These are phyloP conservation scores for Reutealis trisperma DNA, from an alignment of 345 rosid species.

Conservation along the genomic window DNA sequence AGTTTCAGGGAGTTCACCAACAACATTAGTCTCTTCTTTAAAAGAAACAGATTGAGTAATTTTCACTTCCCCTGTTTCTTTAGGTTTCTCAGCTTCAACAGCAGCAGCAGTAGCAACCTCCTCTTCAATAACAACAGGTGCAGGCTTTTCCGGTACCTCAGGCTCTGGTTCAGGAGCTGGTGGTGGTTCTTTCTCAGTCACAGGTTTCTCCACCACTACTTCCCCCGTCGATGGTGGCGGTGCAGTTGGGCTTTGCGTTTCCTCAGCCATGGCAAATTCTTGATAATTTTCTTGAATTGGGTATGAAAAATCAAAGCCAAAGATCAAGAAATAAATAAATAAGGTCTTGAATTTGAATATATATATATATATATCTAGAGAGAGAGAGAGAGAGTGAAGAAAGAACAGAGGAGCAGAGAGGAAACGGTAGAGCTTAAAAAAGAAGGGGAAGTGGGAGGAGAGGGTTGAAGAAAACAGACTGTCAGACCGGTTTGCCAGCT, in stretches of 20 bases:
- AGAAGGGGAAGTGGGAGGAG: constrained; percentile 17
- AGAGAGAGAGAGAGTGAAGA: background rate
- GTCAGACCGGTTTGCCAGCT: constrained; percentile 40
- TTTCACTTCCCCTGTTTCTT: constrained; percentile 11
- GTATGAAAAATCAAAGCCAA: too few relatives aligned
- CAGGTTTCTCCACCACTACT: constrained; percentile 31
- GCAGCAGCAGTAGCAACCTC: background rate
- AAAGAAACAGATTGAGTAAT: constrained; percentile 19
- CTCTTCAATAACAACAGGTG: background rate
- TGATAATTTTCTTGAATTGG: background rate
- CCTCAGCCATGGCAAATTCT: constrained; percentile 43
- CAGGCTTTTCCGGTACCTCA: constrained; percentile 11
- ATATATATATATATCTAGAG: background rate
- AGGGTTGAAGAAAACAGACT: constrained; percentile 25
- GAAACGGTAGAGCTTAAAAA: constrained; percentile 2
- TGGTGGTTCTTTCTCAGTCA: constrained; percentile 34
- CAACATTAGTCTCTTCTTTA: constrained; percentile 31
- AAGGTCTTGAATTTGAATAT: too few relatives aligned
- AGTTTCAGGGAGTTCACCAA: constrained; percentile 25
- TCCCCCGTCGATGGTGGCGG: constrained; percentile 22
- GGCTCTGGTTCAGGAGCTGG: constrained; percentile 39
- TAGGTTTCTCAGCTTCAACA: constrained; percentile 24
- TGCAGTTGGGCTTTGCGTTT: constrained; percentile 40
- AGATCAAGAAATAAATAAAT: too few relatives aligned
- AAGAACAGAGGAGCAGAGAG: background rate